Evolutionary conservation across 1,284 basidiomycete species (phyloP).

Genomic region (Lentinula novae-zelandiae): DNA sequence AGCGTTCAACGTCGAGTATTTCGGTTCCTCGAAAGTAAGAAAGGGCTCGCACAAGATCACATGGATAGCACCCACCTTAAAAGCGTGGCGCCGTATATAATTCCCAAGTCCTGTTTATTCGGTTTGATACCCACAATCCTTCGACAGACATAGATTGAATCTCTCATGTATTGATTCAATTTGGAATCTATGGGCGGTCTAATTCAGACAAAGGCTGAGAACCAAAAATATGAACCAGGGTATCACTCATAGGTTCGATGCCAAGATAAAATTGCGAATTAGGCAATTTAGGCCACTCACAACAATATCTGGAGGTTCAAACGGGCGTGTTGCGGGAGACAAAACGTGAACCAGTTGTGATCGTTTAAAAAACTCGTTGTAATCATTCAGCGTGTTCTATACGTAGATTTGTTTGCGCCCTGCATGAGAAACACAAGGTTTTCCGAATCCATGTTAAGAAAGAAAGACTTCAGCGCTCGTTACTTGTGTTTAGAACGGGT

Average conservation of each 20-base stretch:
- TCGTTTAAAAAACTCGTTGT: not conserved
- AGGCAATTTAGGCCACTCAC: not conserved
- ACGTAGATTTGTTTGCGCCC: no score
- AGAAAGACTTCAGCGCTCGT: no score
- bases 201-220: not conserved
- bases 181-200: not conserved
- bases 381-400: not conserved
- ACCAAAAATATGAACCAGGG: not conserved
- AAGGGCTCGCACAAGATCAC: not conserved
- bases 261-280: not conserved
- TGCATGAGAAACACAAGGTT: no score
- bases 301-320: not conserved
- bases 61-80: not conserved
- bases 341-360: not conserved
- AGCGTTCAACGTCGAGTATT: not conserved
- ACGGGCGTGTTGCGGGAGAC: not conserved
- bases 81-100: not conserved
- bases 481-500: no score
- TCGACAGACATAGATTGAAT: not conserved
- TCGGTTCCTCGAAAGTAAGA: not conserved
- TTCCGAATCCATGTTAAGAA: no score
- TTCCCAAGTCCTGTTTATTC: not conserved
- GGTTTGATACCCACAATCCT: not conserved
- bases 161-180: not conserved
- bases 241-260: not conserved